Evolutionary conservation across 805 yeast species (phyloP), one percentile per base, ranked within the genome.

Genomic region (Candida coquimbonensis): DNA sequence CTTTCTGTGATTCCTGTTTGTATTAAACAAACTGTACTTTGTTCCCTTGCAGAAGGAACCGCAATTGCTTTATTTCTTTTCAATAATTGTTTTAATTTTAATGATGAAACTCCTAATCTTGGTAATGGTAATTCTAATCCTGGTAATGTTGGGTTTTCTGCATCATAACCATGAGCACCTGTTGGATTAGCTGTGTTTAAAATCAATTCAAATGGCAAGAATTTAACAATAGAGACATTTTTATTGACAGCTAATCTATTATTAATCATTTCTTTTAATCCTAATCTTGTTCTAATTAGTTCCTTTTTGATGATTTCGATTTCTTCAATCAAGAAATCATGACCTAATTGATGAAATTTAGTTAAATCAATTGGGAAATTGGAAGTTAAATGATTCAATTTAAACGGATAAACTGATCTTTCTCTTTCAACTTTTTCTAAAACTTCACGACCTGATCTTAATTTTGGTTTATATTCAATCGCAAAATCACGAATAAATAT

Each of bases 361-460:
- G 64, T 57, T 36, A 68, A 59, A 40, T 75, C 66, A 24, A 82
- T 64, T 45, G 90, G 90, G 74, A 82, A 83, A 36, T 65, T 56
- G 24, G 72, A 70, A 14, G 87, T 75, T 40, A 87, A 68, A 66
- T 87, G 83, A 35, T 88, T 73, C 54, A 90, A 73, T 66, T 88
- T 91, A 73, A 91, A 87, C 47, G 99, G 98, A 65, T 79, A 91
- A 32, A 93, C 98, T 26, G 96, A 86, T 54, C 78, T 73, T 40
- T 76, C 70, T 54, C 76, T 78, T 65, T 89, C 96, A 53, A 87
- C 77, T 49, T 76, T 76, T 32, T 79, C 72, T 53, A 90, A 72
- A 46, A 89, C 72, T 50, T 74, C 75, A 64, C 96, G 79, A 9
- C 96, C 74, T 24, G 87, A 73, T 61, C 77, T 81, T 56, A 91